These are phyloP conservation scores for Pinus tabuliformis DNA, from an alignment of 75 land plant genomes.

Conservation along the genomic window DNA sequence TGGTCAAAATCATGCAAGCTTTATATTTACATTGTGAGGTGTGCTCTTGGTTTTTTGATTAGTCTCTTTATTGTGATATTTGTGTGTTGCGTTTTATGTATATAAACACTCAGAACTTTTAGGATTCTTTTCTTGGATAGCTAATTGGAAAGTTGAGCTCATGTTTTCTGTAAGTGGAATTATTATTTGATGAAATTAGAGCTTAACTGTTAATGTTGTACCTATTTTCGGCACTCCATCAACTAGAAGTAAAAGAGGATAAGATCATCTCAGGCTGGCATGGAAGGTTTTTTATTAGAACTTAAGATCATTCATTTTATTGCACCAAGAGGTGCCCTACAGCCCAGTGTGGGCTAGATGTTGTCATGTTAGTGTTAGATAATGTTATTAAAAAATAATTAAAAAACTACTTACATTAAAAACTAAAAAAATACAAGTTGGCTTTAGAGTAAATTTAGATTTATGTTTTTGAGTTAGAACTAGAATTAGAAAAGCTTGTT, in stretches of 20 bases:
- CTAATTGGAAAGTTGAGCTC: no score
- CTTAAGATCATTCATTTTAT: not conserved
- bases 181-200: not conserved
- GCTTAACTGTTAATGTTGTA: not conserved
- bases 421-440: no score
- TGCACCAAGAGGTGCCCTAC: no score
- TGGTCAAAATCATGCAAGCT: not conserved
- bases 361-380: no score
- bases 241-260: not conserved
- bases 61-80: not conserved
- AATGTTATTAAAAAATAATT: no score
- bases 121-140: not conserved
- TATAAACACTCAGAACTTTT: not conserved
- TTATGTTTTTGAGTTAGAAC: no score
- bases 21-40: not conserved
- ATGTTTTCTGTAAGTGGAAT: not conserved
- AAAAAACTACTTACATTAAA: no score
- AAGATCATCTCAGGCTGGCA: not conserved
- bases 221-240: not conserved
- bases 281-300: not conserved
- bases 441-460: no score
- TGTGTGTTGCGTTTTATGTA: no score
- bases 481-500: no score
- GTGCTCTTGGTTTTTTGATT: not conserved
- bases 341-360: no score